Conservation (phyloP, 2,329 filamentous ascomycete genomes). For the Eutypella sp. region DNA sequence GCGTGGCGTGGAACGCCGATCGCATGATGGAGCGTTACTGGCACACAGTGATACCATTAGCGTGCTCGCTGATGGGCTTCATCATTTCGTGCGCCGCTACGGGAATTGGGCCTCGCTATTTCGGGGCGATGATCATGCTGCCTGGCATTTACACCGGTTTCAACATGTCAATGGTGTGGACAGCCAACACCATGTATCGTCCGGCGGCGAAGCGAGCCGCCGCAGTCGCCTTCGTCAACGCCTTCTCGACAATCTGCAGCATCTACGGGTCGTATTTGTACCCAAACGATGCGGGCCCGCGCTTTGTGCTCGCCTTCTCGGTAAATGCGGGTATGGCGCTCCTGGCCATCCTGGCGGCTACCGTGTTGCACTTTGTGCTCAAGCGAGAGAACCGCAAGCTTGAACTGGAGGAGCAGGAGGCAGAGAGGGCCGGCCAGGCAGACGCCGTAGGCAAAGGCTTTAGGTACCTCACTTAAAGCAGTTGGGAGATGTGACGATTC, state of each 20-base stretch:
- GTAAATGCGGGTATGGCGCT: conserved; percentile 21
- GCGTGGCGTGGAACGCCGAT: conserved; percentile 33
- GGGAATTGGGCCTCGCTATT: conserved; percentile 15
- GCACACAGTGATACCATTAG: conserved; percentile 26
- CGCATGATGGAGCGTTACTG: conserved; percentile 33
- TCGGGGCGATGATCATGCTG: conserved; percentile 15
- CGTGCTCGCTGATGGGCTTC: conserved; percentile 17
- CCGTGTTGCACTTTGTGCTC: conserved; percentile 15
- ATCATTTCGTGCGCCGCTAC: conserved; percentile 17
- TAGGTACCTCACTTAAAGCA: conserved; percentile 8
- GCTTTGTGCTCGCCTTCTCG: conserved; percentile 20
- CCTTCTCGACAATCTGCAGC: conserved; percentile 15
- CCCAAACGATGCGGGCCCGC: conserved; percentile 14
- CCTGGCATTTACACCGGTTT: conserved; percentile 19
- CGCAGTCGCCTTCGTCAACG: conserved; percentile 18
- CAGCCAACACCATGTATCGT: conserved; percentile 16
- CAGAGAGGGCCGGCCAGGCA: conserved; percentile 5
- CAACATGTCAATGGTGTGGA: conserved; percentile 21
- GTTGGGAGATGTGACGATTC: background rate
- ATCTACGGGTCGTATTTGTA: conserved; percentile 23
- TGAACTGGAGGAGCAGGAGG: conserved; percentile 12
- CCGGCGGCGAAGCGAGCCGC: conserved; percentile 15
- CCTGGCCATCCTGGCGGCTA: conserved; percentile 14
- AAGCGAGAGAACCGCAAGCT: conserved; percentile 17
- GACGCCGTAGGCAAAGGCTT: conserved; percentile 9